Conservation (phyloP, 2,329 filamentous ascomycete species). For the Pestalotiopsis sp. region DNA sequence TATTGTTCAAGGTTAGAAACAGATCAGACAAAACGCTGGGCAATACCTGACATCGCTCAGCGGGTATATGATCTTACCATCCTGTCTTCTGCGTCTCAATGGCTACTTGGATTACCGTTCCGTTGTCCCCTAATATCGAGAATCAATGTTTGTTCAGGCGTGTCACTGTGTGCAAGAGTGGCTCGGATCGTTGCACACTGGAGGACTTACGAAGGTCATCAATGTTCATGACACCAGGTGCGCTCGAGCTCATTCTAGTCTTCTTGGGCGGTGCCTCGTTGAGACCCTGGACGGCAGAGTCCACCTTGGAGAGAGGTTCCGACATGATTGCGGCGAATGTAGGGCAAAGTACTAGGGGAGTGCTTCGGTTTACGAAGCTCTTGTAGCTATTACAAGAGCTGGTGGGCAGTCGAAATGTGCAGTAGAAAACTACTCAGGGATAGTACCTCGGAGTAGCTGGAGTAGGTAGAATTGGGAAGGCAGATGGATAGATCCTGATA, state of each 20-base stretch:
- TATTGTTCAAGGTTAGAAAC: background rate
- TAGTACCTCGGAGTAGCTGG: background rate
- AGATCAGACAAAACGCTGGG: constrained; percentile 7
- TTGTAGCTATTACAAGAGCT: constrained; percentile 1
- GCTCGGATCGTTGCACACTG: constrained; percentile 10
- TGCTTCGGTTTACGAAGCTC: constrained; percentile 5
- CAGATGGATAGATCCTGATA: constrained; percentile 4
- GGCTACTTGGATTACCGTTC: constrained; percentile 72
- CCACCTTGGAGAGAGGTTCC: constrained; percentile 79
- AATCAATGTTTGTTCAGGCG: background rate
- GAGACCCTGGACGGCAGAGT: constrained; percentile 85
- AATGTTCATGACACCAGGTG: constrained; percentile 78
- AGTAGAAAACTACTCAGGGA: background rate
- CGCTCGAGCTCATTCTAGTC: constrained; percentile 73
- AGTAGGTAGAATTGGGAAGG: background rate
- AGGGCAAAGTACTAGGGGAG: constrained; percentile 4
- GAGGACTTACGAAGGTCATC: constrained; percentile 75
- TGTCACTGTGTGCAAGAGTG: no score
- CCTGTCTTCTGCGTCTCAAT: constrained; percentile 85
- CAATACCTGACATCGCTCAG: background rate
- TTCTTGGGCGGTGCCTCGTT: constrained; percentile 70
- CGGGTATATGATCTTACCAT: constrained; percentile 65
- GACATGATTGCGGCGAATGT: constrained; percentile 25
- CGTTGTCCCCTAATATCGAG: constrained; percentile 65
- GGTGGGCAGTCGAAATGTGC: background rate